Evolutionary conservation across 495 filamentous ascomycete genomes (phyloP), one percentile per base, ranked within the genome.

Genomic region (Stereocaulon alpinum): DNA sequence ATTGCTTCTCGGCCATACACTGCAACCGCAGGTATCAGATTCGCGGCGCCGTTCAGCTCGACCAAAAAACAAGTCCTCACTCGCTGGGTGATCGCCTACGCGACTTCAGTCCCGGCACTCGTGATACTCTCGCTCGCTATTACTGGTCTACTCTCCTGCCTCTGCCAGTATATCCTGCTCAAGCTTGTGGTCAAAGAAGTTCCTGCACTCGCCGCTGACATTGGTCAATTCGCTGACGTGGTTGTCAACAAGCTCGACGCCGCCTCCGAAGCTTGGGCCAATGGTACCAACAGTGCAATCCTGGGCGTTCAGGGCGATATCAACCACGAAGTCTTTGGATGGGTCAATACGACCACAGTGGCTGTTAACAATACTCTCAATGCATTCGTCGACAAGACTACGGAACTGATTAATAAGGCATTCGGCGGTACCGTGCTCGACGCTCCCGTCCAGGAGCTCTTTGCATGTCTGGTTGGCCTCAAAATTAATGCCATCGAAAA

Each of bases 301-400:
- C 70, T 69, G 27, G 72, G 74, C 44, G 81, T 86, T 27, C 87
- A 88, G 71, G 69, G 69, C 24, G 80, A 88, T 24, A 80, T 98
- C 68, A 98, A 97, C 73, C 59, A 82, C 27, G 82, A 96, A 49
- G 70, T 98, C 45, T 83, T 96, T 60, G 87, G 90, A 60, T 95
- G 91, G 87, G 89, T 95, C 32, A 86, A 83, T 45, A 90, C 83
- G 40, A 86, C 83, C 12, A 96, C 92, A 0, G 73, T 71, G 4
- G 86, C 88, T 0, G 75, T 96, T 51, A 97, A 97, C 69, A 68
- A 85, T 60, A 97, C 93, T 0, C 81, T 98, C 27, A 92, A 89
- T 63, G 76, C 78, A 15, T 89, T 96, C 69, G 81, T 91, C 57
- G 76, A 86, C 34, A 78, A 86, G 56, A 90, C 90, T 69, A 81